Evolutionary conservation across 2,329 filamentous ascomycete species (phyloP), one percentile per base, ranked within the genome.

Genomic region (Exophiala phaeomuriformis): DNA sequence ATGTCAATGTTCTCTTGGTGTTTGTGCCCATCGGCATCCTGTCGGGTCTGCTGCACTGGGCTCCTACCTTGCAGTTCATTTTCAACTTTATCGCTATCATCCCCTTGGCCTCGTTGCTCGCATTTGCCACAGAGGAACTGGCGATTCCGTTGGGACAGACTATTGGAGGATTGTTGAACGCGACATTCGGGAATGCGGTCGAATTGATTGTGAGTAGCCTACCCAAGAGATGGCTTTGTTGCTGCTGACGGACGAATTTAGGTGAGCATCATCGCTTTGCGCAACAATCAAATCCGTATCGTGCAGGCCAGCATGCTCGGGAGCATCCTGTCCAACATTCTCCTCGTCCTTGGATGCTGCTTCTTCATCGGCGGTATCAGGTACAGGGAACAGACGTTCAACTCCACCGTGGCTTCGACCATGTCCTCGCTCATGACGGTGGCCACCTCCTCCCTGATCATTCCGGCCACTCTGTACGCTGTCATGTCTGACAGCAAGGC

Each of bases 271-370:
- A 86, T 97, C 60, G 93, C 93, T 12, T 79, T 98, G 43, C 82
- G 77, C 61, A 83, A 93, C 63, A 82, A 83, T 59, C 86, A 97
- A 72, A 94, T 96, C 66, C 84, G 91, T 64, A 90, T 97, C 61
- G 91, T 97, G n/a, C 93, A 97, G 73, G 86, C 91, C 19, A 95
- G 89, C 60, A 97, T 97, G 90, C 83, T 97, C 33, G 91, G 93
- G 45, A 94, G 88, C 65, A 95, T 97, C 63, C 77, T 97, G 37
- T 96, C 91, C 61, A 97, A 97, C 71, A 84, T 96, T 60, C 79
- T 97, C 5, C 81, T 97, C 27, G 91, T 90, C 44, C 79, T 90
- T 67, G 85, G 86, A 63, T 88, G 87, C 77, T 89, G 85, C 70
- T 89, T 89, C 73, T 75, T 90, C 61, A 79, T 86, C 51, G 87